Conservation (phyloP, 768 basidiomycete genomes). For the Phallus indusiatus region DNA sequence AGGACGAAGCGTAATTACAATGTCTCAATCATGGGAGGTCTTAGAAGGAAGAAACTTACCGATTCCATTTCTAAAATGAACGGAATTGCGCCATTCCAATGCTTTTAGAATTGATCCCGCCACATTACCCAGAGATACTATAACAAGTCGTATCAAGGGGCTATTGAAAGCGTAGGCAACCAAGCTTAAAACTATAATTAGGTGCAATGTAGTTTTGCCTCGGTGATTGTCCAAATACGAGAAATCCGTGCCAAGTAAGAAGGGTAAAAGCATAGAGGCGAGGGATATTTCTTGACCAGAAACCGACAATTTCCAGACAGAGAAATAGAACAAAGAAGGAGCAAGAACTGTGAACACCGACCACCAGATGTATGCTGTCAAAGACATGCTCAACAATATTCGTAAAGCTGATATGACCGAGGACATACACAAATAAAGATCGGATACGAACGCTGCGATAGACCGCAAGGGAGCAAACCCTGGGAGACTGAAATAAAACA, state of each 20-base stretch:
- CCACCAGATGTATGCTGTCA: slow-evolving; percentile 69
- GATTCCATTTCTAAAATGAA: slow-evolving; percentile 28
- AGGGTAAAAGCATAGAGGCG: slow-evolving; percentile 60
- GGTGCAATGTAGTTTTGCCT: slow-evolving; percentile 41
- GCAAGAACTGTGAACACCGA: slow-evolving; percentile 72
- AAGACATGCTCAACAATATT: neutral
- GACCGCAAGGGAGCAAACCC: neutral
- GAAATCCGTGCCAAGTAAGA: slow-evolving; percentile 42
- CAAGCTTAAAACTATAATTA: slow-evolving; percentile 42
- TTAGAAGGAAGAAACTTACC: slow-evolving; percentile 26
- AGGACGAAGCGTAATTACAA: neutral
- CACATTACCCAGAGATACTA: slow-evolving; percentile 46
- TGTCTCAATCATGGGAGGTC: neutral
- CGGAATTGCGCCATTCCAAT: slow-evolving; percentile 42
- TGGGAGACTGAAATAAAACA: slow-evolving; percentile 1
- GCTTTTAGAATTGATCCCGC: slow-evolving; percentile 39
- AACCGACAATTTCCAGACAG: slow-evolving; percentile 82
- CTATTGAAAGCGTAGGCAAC: slow-evolving; percentile 42
- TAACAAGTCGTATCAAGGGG: slow-evolving; percentile 45
- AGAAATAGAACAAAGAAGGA: slow-evolving; percentile 83
- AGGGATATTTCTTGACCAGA: slow-evolving; percentile 75
- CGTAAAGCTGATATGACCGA: neutral
- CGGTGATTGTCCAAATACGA: slow-evolving; percentile 36
- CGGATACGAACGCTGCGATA: slow-evolving; percentile 28
- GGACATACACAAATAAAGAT: slow-evolving; percentile 51